Evolutionary conservation across 345 rosid species (phyloP).

Genomic region (Eucalyptus pumila): DNA sequence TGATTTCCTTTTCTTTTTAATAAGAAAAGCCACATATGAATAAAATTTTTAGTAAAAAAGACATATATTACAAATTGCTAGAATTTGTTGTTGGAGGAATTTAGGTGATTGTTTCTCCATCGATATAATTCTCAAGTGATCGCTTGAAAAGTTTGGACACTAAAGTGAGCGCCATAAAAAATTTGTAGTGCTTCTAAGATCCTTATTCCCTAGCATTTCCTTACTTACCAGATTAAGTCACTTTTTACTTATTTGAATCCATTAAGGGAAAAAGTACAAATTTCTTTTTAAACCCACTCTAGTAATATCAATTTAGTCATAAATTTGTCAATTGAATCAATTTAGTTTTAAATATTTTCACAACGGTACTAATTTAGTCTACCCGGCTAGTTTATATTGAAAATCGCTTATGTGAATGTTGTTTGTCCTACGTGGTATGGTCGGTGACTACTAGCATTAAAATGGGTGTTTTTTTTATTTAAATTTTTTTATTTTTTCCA

Average conservation of each 20-base stretch:
- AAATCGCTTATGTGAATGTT: neutral
- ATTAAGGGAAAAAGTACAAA: neutral
- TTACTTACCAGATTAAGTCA: neutral
- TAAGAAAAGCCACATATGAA: neutral
- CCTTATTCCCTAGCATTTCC: too few species aligned
- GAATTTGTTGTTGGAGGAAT: neutral
- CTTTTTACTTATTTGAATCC: neutral
- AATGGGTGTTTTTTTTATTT: too few species aligned
- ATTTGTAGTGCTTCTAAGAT: too few species aligned
- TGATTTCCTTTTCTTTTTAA: neutral
- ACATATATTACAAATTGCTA: neutral
- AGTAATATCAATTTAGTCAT: too few species aligned
- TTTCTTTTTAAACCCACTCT: too few species aligned
- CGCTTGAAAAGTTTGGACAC: rapidly evolving
- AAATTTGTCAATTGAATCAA: rapidly evolving
- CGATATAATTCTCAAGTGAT: neutral
- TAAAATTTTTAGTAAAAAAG: neutral
- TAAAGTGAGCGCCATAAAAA: neutral
- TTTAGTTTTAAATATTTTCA: too few species aligned
- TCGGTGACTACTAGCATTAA: too few species aligned
- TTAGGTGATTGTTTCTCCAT: neutral
- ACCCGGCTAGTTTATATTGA: too few species aligned
- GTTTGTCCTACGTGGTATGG: too few species aligned
- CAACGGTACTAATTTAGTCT: rapidly evolving
- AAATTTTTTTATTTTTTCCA: neutral